These are phyloP conservation scores for Passalora sequoiae DNA, from an alignment of 2,329 filamentous ascomycete genomes.

Conservation along the genomic window DNA sequence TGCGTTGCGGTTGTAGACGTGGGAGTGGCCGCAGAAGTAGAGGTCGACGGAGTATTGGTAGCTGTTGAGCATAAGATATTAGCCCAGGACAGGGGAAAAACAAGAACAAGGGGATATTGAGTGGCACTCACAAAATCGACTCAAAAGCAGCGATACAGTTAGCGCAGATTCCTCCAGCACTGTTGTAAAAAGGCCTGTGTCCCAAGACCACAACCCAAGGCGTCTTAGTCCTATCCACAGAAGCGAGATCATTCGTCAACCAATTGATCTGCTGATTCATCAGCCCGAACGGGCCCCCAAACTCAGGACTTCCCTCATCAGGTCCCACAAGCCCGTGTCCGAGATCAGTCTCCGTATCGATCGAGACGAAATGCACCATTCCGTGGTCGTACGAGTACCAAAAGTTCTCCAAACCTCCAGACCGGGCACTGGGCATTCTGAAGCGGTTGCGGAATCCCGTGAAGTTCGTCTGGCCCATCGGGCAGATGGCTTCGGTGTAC, in stretches of 20 bases:
- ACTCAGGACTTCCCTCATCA: slow-evolving; percentile 42
- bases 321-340: slow-evolving; percentile 43
- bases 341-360: slow-evolving; percentile 49
- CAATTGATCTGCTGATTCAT: slow-evolving; percentile 44
- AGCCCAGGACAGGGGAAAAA: not conserved
- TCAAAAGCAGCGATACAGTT: slow-evolving; percentile 45
- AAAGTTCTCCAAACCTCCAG: slow-evolving; percentile 48
- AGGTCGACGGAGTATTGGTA: slow-evolving; percentile 45
- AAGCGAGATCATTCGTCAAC: slow-evolving; percentile 42
- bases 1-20: slow-evolving; percentile 43
- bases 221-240: slow-evolving; percentile 44
- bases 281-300: slow-evolving; percentile 47
- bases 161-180: slow-evolving; percentile 37
- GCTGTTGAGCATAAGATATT: not conserved
- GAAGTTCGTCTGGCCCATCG: slow-evolving; percentile 48
- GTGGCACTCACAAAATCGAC: slow-evolving; percentile 34
- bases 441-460: slow-evolving; percentile 49
- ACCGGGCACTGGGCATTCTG: slow-evolving; percentile 47
- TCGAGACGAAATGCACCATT: slow-evolving; percentile 46
- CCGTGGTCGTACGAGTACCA: slow-evolving; percentile 52
- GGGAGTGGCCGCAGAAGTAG: slow-evolving; percentile 41
- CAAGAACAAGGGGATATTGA: too few relatives aligned
- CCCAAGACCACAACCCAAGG: slow-evolving; percentile 48
- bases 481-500: slow-evolving; percentile 48
- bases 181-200: slow-evolving; percentile 48